Base-by-base conservation (phyloP, 1,139 yeast genomes). In the Yamadazyma trypodendri region DNA sequence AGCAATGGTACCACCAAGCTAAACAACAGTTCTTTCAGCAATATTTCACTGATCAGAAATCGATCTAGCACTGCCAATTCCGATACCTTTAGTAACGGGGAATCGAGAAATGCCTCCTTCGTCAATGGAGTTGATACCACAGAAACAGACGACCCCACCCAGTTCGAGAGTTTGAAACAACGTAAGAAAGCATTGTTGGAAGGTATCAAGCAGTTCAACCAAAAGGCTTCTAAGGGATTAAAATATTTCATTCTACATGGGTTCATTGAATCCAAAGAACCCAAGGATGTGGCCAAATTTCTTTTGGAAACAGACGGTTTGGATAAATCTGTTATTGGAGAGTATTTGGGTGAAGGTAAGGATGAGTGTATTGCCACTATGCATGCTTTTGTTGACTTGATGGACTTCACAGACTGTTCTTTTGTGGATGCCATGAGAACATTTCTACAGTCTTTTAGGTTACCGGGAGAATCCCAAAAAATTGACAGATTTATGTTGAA, bases 381-480 rank as follows among this genome's bases (percentile, higher is more conserved):
- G 97, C 97, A 90, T 62, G 84, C 90, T 4, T 92, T 92, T 66
- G 96, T 92, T 24, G 96, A 90, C 55, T 66, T 75, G 47, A 81
- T 92, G 82, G 90, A 89, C 42, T 92, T 92, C 56, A 65, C 75
- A 11, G 71, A 72, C 34, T 61, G 76, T 45, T 70, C 79, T 1
- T 89, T 92, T 55, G 94, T 90, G 8, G 95, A 83, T 50, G 95
- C 97, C 0, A 69, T 94, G 67, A 77, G 98, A 51, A 68, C 67
- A 9, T 88, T 88, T 54, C 72, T 94, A 43, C 98, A 94, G 58
- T 74, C 81, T 31, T 94, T 94, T 63, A 75, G 98, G 57, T 72
- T 94, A 42, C 98, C 99, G 0, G 99, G 99, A 33, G 99, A 94
- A 64, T 90, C 97, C 2, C 99, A 94, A 62, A 92, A 92, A 56